A percentile compares a stretch with the other conserved stretches of the same genome.
Conservation (phyloP, 805 yeast genomes). For the Suhomyces emberorum region DNA sequence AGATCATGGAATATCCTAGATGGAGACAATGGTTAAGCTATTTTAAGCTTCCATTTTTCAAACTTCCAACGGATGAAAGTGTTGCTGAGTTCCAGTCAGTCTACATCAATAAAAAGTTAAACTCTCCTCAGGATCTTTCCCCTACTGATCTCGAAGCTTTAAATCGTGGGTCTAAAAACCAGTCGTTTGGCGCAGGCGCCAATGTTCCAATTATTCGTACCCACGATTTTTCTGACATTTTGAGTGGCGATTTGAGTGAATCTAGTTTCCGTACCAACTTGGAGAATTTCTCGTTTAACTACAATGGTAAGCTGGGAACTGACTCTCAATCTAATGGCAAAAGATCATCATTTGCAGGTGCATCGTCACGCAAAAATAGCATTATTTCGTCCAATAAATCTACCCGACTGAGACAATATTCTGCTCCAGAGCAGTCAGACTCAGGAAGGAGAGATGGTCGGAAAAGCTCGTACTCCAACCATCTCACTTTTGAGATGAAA, state of each 20-base stretch:
- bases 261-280: conserved; percentile 27
- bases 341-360: conserved; percentile 6
- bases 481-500: conserved; percentile 8
- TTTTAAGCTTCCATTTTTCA: conserved; percentile 43
- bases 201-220: conserved; percentile 12
- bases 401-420: conserved; percentile 15
- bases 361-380: conserved; percentile 7
- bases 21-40: conserved; percentile 41
- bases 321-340: neutral
- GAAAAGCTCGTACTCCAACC: conserved; percentile 6
- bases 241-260: conserved; percentile 28
- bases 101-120: conserved; percentile 9
- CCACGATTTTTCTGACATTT: conserved; percentile 39
- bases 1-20: conserved; percentile 24
- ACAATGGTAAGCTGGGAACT: conserved; percentile 8
- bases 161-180: neutral
- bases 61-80: conserved; percentile 39
- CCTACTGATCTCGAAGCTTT: neutral
- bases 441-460: conserved; percentile 15
- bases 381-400: conserved; percentile 11
- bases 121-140: neutral
- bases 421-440: conserved; percentile 14
- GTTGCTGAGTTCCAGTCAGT: conserved; percentile 18
- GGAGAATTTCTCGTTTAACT: conserved; percentile 28
- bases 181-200: neutral